Evolutionary conservation across 1,284 basidiomycete species (phyloP).

Genomic region (Paramarasmius palmivorus): DNA sequence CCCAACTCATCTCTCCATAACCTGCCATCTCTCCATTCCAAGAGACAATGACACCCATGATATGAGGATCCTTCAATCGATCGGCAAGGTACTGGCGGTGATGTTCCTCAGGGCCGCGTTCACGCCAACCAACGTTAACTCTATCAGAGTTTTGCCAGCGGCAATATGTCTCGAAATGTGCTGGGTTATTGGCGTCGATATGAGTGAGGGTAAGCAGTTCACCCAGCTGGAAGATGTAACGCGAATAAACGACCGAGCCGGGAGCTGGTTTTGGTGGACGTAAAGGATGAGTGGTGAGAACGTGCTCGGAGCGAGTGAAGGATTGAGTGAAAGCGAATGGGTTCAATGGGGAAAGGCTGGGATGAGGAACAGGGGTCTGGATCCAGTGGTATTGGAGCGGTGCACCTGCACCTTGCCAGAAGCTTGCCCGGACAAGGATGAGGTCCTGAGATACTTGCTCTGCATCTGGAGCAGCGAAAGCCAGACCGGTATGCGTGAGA

Average conservation of each 20-base stretch:
- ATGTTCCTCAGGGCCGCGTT: slow-evolving; percentile 17
- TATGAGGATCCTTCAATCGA: slow-evolving; percentile 17
- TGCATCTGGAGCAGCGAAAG: slow-evolving; percentile 14
- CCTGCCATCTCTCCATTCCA: slow-evolving; percentile 19
- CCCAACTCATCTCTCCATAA: slow-evolving; percentile 19
- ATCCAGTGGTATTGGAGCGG: slow-evolving; percentile 13
- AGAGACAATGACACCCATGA: slow-evolving; percentile 16
- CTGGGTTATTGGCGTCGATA: slow-evolving; percentile 17
- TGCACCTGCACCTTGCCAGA: slow-evolving; percentile 20
- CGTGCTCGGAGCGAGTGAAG: slow-evolving; percentile 18
- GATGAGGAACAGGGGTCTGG: slow-evolving; percentile 11
- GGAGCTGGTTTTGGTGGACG: slow-evolving; percentile 20
- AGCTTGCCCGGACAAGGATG: slow-evolving; percentile 15
- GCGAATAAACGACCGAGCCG: slow-evolving; percentile 16
- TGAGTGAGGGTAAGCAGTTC: slow-evolving; percentile 17
- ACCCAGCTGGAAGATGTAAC: slow-evolving; percentile 15
- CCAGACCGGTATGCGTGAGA: slow-evolving; percentile 17
- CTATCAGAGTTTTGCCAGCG: slow-evolving; percentile 20
- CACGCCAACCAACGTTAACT: slow-evolving; percentile 19
- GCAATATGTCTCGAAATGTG: slow-evolving; percentile 16
- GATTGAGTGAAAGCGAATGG: slow-evolving; percentile 16
- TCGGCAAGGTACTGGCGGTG: slow-evolving; percentile 16
- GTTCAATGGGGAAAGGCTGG: slow-evolving; percentile 6
- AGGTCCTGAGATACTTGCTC: slow-evolving; percentile 7
- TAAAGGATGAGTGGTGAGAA: slow-evolving; percentile 19